These are phyloP conservation scores for Hysterium pulicare DNA, from an alignment of 2,329 filamentous ascomycete species.

Conservation along the genomic window DNA sequence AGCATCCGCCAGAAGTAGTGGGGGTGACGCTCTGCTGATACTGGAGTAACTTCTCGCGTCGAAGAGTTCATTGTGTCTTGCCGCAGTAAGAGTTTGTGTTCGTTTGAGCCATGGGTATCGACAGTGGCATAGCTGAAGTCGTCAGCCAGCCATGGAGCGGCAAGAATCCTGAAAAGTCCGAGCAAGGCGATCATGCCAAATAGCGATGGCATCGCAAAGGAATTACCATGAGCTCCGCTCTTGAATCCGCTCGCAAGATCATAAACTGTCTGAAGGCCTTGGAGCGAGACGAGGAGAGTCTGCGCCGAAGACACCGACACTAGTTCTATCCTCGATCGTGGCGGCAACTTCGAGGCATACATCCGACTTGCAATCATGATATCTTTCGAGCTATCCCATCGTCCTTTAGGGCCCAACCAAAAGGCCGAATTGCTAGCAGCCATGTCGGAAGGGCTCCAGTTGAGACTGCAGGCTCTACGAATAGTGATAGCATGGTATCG, in stretches of 20 bases:
- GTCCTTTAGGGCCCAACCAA: slow-evolving; percentile 25
- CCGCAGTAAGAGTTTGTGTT: neutral
- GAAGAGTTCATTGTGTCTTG: neutral
- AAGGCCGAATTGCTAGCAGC: slow-evolving; percentile 30
- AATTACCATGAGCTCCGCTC: neutral
- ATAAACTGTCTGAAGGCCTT: slow-evolving; percentile 14
- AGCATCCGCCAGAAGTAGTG: neutral
- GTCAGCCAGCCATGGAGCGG: slow-evolving; percentile 14
- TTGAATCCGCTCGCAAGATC: slow-evolving; percentile 1
- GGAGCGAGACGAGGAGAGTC: slow-evolving; percentile 13
- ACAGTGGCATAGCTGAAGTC: slow-evolving; percentile 10
- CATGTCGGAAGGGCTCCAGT: slow-evolving; percentile 22
- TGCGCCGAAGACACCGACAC: slow-evolving; percentile 6
- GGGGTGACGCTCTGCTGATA: neutral
- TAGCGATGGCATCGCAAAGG: neutral
- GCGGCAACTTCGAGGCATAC: neutral
- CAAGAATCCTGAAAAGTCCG: slow-evolving; percentile 12
- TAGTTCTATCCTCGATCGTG: neutral
- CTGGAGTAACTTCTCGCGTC: neutral
- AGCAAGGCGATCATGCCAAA: slow-evolving; percentile 11
- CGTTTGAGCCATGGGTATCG: neutral
- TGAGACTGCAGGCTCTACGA: slow-evolving; percentile 21
- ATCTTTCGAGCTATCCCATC: slow-evolving; percentile 4
- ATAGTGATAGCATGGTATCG: slow-evolving; percentile 31
- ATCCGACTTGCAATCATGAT: slow-evolving; percentile 2